Base-by-base conservation (phyloP, 805 yeast genomes). In the Starmerella tilneyi region DNA sequence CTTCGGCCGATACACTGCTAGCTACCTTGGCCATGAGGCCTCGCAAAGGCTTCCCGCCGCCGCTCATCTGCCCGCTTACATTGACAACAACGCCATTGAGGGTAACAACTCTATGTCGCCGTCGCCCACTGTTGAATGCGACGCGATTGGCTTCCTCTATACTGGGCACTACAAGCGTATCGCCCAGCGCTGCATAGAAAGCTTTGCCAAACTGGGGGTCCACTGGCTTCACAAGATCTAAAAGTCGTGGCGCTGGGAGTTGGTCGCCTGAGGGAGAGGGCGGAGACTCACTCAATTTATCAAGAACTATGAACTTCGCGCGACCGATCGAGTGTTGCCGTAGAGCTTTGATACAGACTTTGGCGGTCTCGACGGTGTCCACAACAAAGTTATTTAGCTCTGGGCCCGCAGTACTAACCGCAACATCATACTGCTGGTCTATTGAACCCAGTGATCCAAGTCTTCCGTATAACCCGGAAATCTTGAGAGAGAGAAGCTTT, bases 331-430 rank as follows among this genome's bases (percentile, higher is more conserved):
- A 78, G 55, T 82, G 81, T 57, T 79, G 79, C 46, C 96, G 71
- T 58, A 92, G 71, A 57, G 84, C 79, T 33, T 84, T 89, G 45
- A 92, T 81, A 60, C 94, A 82, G 46, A 71, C 75, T 53, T 78
- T 81, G 5, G 85, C 94, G 43, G 78, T 75, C 43, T 74, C 76
- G 3, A 79, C 76, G 4, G 75, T 72, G 39, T 86, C 96, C 3
- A 92, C 97, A 15, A 92, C 97, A 71, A 86, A 78, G 50, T 94
- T 89, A 60, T 89, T 94, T 46, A 92, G 68, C 8, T 88, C 79
- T 1, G 94, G 86, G 53, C 92, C 85, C 0, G 96, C 97, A 0
- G 97, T 92, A 0, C 97, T 86, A 8, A 92, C 77, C 0, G 98
- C 98, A 43, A 86, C 75, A 63, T 94, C 97, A 60, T 82, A 92